Percentiles rank a stretch among this genome's conserved stretches.
Evolutionary conservation across 805 yeast genomes (phyloP).

Genomic region (Kodamaea hsintzibuensis): DNA sequence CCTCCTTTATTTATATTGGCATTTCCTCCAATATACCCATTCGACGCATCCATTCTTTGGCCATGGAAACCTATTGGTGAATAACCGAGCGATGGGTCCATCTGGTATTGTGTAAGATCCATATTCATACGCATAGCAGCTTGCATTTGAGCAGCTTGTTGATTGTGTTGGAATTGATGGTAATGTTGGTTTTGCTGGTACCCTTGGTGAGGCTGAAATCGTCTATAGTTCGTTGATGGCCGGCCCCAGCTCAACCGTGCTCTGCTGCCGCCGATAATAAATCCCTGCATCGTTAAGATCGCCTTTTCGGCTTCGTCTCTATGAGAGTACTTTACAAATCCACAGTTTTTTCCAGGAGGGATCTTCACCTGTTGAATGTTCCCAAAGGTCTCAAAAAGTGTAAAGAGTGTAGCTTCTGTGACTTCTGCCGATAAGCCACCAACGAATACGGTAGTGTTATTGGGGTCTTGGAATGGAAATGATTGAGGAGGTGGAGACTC

Average conservation of each 20-base stretch:
- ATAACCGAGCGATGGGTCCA: background rate
- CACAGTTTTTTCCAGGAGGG: conserved; percentile 83
- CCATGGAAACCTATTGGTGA: background rate
- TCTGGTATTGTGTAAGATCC: conserved; percentile 20
- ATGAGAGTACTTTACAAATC: conserved; percentile 79
- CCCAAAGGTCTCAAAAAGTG: conserved; percentile 76
- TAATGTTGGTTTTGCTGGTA: conserved; percentile 21
- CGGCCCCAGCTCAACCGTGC: conserved; percentile 90
- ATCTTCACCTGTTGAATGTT: conserved; percentile 65
- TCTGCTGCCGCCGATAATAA: conserved; percentile 79
- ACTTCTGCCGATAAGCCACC: conserved; percentile 73
- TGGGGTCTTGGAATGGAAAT: conserved; percentile 43
- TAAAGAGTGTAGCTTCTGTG: conserved; percentile 58
- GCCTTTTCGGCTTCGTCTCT: conserved; percentile 85
- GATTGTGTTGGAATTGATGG: conserved; percentile 30
- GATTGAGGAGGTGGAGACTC: background rate
- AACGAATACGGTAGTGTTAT: conserved; percentile 74
- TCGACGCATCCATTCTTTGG: background rate
- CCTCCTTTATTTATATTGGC: background rate
- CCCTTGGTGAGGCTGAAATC: conserved; percentile 23
- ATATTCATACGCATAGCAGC: conserved; percentile 38
- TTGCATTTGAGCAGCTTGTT: conserved; percentile 21
- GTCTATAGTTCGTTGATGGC: conserved; percentile 34
- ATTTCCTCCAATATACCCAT: background rate
- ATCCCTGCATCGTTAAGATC: conserved; percentile 85